Conservation (phyloP, 108 stramenopile genomes). For the Parietichytrium sp. region DNA sequence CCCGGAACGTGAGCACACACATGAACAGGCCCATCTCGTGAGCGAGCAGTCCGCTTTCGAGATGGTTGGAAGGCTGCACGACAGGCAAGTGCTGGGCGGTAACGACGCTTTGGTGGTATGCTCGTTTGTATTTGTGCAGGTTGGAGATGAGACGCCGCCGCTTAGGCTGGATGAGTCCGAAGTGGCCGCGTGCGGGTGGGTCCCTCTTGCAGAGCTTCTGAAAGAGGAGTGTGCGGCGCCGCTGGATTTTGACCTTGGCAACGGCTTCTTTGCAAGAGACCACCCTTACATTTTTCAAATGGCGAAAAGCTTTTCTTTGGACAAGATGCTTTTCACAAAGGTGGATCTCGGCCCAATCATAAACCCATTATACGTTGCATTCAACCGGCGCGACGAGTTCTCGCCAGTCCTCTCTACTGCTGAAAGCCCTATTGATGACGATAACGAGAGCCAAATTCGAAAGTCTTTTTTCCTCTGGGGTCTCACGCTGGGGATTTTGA, state of each 20-base stretch:
- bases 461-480: conserved; percentile 23
- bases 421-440: background rate
- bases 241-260: background rate
- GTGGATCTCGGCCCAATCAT: background rate
- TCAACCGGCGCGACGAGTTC: too few species aligned
- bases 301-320: background rate
- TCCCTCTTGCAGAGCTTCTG: background rate
- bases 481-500: conserved; percentile 15
- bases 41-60: too few species aligned
- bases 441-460: background rate
- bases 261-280: background rate
- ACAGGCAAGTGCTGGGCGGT: conserved; percentile 1
- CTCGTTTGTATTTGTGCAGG: background rate
- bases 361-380: background rate
- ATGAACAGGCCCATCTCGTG: too few species aligned
- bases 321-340: background rate
- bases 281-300: background rate
- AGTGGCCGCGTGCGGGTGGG: conserved; percentile 10
- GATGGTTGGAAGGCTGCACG: background rate
- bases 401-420: background rate
- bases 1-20: too few species aligned
- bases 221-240: background rate
- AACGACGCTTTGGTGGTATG: background rate
- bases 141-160: background rate
- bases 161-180: background rate